phyloP scores from a whole-genome alignment of 2,329 filamentous ascomycete genomes.

The Fusarium sublunatum region DNA sequence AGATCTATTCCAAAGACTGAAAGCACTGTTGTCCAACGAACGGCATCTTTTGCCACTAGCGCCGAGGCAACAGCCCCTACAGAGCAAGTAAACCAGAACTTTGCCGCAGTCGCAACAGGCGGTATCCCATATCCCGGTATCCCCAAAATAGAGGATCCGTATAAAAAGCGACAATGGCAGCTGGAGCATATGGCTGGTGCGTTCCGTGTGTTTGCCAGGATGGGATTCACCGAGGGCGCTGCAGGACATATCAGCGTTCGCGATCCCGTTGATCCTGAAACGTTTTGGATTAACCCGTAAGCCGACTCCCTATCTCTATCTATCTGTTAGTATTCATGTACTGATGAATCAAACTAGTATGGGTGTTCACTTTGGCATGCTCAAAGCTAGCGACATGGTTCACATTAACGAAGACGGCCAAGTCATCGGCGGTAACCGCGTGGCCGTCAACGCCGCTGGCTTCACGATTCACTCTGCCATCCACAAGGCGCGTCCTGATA shows the following conservation, averaged over 20 bases:
- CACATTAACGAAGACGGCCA: slow-evolving; percentile 69
- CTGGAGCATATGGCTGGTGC: slow-evolving; percentile 58
- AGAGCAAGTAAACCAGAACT: slow-evolving; percentile 38
- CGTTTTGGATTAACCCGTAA: slow-evolving; percentile 74
- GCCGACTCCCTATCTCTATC: neutral
- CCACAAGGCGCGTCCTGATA: slow-evolving; percentile 68
- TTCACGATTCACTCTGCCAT: slow-evolving; percentile 72
- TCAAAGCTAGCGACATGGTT: slow-evolving; percentile 72
- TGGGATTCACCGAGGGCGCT: slow-evolving; percentile 69
- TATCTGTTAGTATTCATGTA: accelerated
- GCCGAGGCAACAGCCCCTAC: slow-evolving; percentile 23
- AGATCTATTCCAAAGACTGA: slow-evolving; percentile 5
- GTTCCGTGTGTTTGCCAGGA: slow-evolving; percentile 60
- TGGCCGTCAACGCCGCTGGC: slow-evolving; percentile 68
- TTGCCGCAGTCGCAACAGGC: slow-evolving; percentile 45
- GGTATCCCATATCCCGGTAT: slow-evolving; percentile 60
- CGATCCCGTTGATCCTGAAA: slow-evolving; percentile 67
- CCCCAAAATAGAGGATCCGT: slow-evolving; percentile 65
- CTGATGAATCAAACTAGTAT: slow-evolving; percentile 46
- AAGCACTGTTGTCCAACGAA: neutral
- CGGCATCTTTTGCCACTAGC: slow-evolving; percentile 38
- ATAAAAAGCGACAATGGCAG: slow-evolving; percentile 51
- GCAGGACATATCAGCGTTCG: slow-evolving; percentile 72
- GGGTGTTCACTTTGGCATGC: slow-evolving; percentile 69
- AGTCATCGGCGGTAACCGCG: slow-evolving; percentile 68